Evolutionary conservation across 2,329 filamentous ascomycete genomes (phyloP).

Genomic region (Fusarium verrucosum): DNA sequence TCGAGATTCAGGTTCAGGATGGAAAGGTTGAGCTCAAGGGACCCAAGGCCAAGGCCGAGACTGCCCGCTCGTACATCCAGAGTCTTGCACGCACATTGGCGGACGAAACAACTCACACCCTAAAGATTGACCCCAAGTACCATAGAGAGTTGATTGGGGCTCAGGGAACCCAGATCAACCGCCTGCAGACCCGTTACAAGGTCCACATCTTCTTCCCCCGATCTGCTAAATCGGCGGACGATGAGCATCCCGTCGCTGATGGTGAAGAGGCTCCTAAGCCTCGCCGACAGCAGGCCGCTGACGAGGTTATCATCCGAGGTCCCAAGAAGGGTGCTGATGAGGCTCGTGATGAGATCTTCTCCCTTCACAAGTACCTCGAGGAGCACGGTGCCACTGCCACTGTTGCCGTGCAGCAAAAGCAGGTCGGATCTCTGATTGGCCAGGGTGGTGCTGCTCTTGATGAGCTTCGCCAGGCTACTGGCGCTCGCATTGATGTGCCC

Average conservation of each 20-base stretch:
- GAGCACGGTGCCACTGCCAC: constrained; percentile 85
- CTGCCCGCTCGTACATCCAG: constrained; percentile 83
- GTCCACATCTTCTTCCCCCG: constrained; percentile 95
- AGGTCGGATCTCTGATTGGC: constrained; percentile 93
- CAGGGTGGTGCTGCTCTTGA: constrained; percentile 91
- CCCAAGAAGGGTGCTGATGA: constrained; percentile 93
- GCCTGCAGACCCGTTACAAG: constrained; percentile 89
- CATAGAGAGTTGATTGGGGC: constrained; percentile 94
- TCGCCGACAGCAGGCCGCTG: constrained; percentile 77
- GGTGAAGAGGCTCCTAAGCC: constrained; percentile 73
- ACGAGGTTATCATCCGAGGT: constrained; percentile 91
- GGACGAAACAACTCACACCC: constrained; percentile 85
- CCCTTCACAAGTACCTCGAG: constrained; percentile 85
- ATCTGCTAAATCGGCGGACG: constrained; percentile 66
- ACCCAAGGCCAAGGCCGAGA: constrained; percentile 91
- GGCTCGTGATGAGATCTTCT: constrained; percentile 89
- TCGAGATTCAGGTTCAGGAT: constrained; percentile 87
- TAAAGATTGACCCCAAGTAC: constrained; percentile 94
- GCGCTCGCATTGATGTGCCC: constrained; percentile 91
- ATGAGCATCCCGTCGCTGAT: constrained; percentile 77
- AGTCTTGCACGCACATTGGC: constrained; percentile 83
- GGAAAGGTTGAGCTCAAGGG: constrained; percentile 96
- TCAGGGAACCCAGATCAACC: constrained; percentile 87
- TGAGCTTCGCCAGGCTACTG: constrained; percentile 82
- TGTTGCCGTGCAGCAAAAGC: constrained; percentile 87